Evolutionary conservation across 768 basidiomycete genomes (phyloP).

Genomic region (Lentinus brumalis): DNA sequence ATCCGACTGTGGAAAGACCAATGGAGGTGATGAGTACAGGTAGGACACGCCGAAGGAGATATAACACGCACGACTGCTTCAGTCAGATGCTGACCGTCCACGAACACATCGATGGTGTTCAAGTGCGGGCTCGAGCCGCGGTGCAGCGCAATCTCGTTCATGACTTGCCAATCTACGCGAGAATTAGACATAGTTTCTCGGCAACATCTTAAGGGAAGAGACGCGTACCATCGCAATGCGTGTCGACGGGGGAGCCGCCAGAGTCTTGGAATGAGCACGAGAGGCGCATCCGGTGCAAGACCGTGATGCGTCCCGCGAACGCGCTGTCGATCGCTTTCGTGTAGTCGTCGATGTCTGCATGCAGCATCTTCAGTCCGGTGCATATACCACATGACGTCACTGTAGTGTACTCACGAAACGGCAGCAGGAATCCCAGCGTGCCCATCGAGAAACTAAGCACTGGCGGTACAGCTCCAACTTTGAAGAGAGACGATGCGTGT

Average conservation of each 20-base stretch:
- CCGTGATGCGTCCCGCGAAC: slow-evolving; percentile 75
- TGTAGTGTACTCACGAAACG: slow-evolving; percentile 72
- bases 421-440: slow-evolving; percentile 89
- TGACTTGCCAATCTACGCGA: slow-evolving; percentile 86
- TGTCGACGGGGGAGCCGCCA: slow-evolving; percentile 56
- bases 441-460: slow-evolving; percentile 92
- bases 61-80: slow-evolving; percentile 83
- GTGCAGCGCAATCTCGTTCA: slow-evolving; percentile 95
- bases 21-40: neutral
- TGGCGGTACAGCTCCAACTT: slow-evolving; percentile 88
- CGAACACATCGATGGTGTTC: slow-evolving; percentile 91
- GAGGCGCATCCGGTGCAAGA: slow-evolving; percentile 88
- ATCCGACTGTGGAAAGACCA: slow-evolving; percentile 68
- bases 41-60: neutral
- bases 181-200: neutral
- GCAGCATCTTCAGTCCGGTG: slow-evolving; percentile 1
- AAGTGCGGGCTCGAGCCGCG: slow-evolving; percentile 90
- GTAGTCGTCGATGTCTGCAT: slow-evolving; percentile 89
- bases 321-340: slow-evolving; percentile 79
- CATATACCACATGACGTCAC: neutral
- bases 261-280: slow-evolving; percentile 76
- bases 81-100: slow-evolving; percentile 93
- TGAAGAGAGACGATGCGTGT: slow-evolving; percentile 90
- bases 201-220: neutral
- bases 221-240: slow-evolving; percentile 58